phyloP scores from a whole-genome alignment of 2,329 filamentous ascomycete species.

The Pseudohalonectria lignicola region DNA sequence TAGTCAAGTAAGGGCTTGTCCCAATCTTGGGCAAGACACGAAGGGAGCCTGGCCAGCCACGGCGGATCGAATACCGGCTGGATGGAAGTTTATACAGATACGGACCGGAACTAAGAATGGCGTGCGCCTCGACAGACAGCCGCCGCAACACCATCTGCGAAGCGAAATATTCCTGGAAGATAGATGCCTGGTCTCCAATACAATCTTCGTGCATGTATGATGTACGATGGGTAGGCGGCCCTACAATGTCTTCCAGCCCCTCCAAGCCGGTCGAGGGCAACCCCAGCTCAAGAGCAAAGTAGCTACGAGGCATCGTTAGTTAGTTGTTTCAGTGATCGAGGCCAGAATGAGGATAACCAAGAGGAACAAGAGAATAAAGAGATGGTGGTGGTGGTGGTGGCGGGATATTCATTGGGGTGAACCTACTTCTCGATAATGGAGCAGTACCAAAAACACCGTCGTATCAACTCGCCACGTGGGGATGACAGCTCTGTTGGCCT shows the following conservation, averaged over 20 bases:
- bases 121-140: slow-evolving; percentile 40
- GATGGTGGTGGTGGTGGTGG: too few relatives aligned
- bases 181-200: slow-evolving; percentile 34
- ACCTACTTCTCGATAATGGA: slow-evolving; percentile 40
- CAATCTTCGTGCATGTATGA: slow-evolving; percentile 35
- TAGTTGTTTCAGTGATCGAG: too few relatives aligned
- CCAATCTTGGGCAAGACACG: too few relatives aligned
- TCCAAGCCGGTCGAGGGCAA: slow-evolving; percentile 44
- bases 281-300: slow-evolving; percentile 45
- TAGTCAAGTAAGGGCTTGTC: too few relatives aligned
- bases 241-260: slow-evolving; percentile 38
- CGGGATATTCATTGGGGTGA: too few relatives aligned
- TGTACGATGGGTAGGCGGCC: slow-evolving; percentile 40
- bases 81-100: too few relatives aligned
- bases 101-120: slow-evolving; percentile 39
- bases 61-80: too few relatives aligned
- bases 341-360: too few relatives aligned
- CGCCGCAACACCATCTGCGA: slow-evolving; percentile 47
- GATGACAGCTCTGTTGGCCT: slow-evolving; percentile 33
- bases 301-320: slow-evolving; percentile 2
- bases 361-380: not conserved
- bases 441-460: slow-evolving; percentile 46
- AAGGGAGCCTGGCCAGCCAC: too few relatives aligned
- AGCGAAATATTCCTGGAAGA: slow-evolving; percentile 47
- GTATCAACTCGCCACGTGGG: slow-evolving; percentile 36